Evolutionary conservation across 1,284 basidiomycete species (phyloP).

Genomic region (Boletus smithii): DNA sequence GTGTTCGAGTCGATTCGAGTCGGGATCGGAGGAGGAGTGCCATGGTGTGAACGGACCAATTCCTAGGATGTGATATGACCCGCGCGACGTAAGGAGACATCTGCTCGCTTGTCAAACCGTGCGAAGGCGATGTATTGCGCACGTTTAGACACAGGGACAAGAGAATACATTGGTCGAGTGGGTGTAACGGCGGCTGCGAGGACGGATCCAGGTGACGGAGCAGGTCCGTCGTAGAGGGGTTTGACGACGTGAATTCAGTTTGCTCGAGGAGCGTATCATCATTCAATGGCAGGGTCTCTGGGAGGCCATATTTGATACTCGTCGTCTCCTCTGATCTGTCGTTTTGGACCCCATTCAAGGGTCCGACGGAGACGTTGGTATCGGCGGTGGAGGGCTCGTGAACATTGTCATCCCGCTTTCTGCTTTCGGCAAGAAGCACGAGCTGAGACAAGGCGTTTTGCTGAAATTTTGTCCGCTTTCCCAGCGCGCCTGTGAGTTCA

Average conservation of each 20-base stretch:
- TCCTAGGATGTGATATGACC: constrained; percentile 81
- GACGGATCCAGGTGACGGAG: constrained; percentile 76
- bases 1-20: constrained; percentile 79
- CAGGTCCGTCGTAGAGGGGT: constrained; percentile 41
- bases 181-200: constrained; percentile 81
- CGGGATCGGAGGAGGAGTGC: constrained; percentile 87
- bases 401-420: constrained; percentile 44
- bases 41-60: constrained; percentile 95
- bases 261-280: constrained; percentile 96
- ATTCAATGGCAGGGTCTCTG: constrained; percentile 82
- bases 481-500: constrained; percentile 90
- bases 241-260: constrained; percentile 82
- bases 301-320: constrained; percentile 41
- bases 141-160: constrained; percentile 88
- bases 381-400: constrained; percentile 12
- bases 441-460: constrained; percentile 84
- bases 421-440: constrained; percentile 89
- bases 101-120: constrained; percentile 86
- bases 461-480: constrained; percentile 95
- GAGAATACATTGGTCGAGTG: constrained; percentile 88
- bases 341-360: constrained; percentile 16
- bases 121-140: constrained; percentile 80
- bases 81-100: constrained; percentile 88
- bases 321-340: constrained; percentile 12
- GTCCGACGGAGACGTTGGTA: constrained; percentile 12